Percentiles rank a stretch among this genome's conserved stretches.
Conservation (phyloP, 176 grass and related monocot species). For the Bonia amplexicaulis region DNA sequence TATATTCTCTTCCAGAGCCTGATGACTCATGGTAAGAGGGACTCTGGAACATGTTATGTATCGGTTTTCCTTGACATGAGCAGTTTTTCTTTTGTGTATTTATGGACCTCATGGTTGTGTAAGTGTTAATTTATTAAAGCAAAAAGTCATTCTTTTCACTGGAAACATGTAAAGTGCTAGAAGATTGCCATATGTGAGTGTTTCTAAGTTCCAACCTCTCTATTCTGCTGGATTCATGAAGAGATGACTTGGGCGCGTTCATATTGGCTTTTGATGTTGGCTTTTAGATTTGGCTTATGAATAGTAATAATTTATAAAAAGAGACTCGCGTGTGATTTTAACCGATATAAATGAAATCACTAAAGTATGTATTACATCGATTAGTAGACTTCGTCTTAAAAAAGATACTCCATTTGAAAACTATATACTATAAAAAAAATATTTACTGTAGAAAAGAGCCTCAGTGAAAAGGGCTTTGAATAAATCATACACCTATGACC, state of each 20-base stretch:
- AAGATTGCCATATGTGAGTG: background rate
- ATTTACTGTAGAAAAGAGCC: too few relatives aligned
- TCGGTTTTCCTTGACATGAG: conserved; percentile 11
- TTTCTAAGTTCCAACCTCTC: background rate
- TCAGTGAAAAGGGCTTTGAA: background rate
- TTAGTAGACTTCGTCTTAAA: too few relatives aligned
- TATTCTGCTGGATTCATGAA: background rate
- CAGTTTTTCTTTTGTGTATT: conserved; percentile 10
- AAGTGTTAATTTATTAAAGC: conserved; percentile 12
- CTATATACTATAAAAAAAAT: too few relatives aligned
- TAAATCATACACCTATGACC: background rate
- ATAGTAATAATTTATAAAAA: too few relatives aligned
- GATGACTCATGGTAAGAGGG: background rate
- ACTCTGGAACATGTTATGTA: background rate
- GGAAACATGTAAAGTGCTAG: background rate
- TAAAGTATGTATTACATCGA: too few relatives aligned
- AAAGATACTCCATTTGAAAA: too few relatives aligned
- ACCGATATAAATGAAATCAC: too few relatives aligned
- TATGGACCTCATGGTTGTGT: conserved; percentile 3
- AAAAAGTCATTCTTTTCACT: background rate
- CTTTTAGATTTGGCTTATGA: too few relatives aligned
- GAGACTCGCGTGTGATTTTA: too few relatives aligned
- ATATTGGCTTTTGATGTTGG: too few relatives aligned
- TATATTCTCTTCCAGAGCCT: background rate
- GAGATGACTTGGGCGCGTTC: too few relatives aligned